Base-by-base conservation (phyloP, 148 eudicot species). In the Spergularia marina region DNA sequence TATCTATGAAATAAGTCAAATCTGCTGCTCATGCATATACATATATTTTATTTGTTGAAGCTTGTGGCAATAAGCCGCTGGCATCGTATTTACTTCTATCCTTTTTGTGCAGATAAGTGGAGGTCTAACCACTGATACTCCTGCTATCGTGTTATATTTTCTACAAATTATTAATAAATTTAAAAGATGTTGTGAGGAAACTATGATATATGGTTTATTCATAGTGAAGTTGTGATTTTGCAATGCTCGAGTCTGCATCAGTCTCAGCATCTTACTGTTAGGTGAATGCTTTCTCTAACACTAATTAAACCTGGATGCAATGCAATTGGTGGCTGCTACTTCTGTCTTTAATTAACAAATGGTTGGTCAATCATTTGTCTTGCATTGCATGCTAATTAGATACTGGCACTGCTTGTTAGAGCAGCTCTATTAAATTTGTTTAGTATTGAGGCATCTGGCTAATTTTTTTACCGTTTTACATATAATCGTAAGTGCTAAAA, bases 61-160 rank as follows among this genome's bases (percentile, higher is more conserved):
- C 89, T 82, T 67, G 70, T 78, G 73, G 83, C 76, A 80, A 65
- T 75, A 82, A 74, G 74, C 87, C 81, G 82, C 25, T 85, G 88
- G 82, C 53, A 12, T 77, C 74, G 81, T 81, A 81, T 91, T 91
- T 80, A 91, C 94, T n/a, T 25, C 71, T 84, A 87, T 83, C 84
- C 61, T 88, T 85, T 86, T 77, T 90, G 87, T 92, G 97, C 97
- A 92, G 97, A 92, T 88, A 80, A 77, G 10, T 79, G 78, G 79
- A 77, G 83, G 72, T 76, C 57, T 71, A 78, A 59, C 69, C 76
- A 51, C 68, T 79, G 71, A 72, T 73, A 79, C 85, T 65, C 73
- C 77, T 79, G 78, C 71, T 79, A 59, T 74, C 63, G 70, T 85
- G 85, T 82, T 86, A 77, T 79, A 59, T 82, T 58, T 79, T 23